Base-by-base conservation (phyloP, 2,329 filamentous ascomycete genomes). In the Shiraia sp. region DNA sequence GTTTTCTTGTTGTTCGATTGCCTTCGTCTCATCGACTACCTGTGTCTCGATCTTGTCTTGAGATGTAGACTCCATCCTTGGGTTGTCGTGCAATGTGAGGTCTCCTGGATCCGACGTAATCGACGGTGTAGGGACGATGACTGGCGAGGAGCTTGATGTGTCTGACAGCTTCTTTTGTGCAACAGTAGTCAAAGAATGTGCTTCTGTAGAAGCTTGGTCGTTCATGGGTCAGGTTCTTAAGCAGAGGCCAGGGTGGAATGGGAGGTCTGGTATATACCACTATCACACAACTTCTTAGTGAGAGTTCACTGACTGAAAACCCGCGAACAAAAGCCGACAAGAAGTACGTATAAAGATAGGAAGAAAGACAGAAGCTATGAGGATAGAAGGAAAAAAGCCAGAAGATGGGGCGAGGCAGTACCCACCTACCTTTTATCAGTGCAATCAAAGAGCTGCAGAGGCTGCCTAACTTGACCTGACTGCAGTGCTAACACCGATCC, bases 91-190 rank as follows among this genome's bases (percentile, higher is more conserved):
- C 3, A 61, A 34, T 6, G 40, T 43, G 17, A 55, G 34, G 6
- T 44, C 46, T 28, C 55, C 55, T 10, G 54, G 42, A 3, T 63
- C 57, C 7, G 53, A 54, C 10, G 38, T 49, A 3, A 55, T 45
- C n/a, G 52, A 54, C 2, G 59, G 59, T 9, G 61, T 63, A 9
- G 57, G 36, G 15, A 64, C 40, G 13, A 58, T 36, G 17, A 61
- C 49, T 26, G 56, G 58, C 7, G 59, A 59, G 4, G 59, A 64
- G 10, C 33, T 44, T 3, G 49, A 55, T 3, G 49, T 59, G 12
- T 58, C 50, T 19, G 56, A 59, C n/a, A 51, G 39, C 35, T 51
- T 51, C 15, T 45, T 47, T 26, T 14, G 40, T 40, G 45, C 33
- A 12, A 50, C 30, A 26, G 32, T 30, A n/a, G 38, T 49, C 6